Conservation (phyloP, 306 rosid species). For the Cucurbita moschata region DNA sequence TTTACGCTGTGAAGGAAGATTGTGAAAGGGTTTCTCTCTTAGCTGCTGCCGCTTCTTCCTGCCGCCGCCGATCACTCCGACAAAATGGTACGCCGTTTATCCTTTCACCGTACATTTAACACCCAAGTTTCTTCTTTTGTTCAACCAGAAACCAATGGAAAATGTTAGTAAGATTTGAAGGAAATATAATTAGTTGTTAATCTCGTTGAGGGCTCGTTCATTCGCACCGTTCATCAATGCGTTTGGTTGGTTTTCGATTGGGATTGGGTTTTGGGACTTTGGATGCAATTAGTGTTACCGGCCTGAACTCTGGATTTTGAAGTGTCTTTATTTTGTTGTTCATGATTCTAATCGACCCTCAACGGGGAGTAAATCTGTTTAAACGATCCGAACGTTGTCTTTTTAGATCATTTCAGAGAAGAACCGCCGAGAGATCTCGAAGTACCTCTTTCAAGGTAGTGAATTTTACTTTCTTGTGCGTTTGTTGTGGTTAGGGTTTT, state of each 20-base stretch:
- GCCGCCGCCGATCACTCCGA: not conserved
- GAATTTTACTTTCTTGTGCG: not conserved
- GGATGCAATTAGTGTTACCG: not conserved
- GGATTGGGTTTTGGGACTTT: not conserved
- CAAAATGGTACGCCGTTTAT: not conserved
- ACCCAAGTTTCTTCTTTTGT: not conserved
- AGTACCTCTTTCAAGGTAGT: slow-evolving; percentile 45
- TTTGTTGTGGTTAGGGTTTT: not conserved
- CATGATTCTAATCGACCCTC: not conserved
- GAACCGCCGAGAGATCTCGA: slow-evolving; percentile 43
- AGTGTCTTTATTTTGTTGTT: not conserved
- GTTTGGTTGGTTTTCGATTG: not conserved
- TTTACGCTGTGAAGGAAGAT: slow-evolving; percentile 3
- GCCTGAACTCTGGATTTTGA: not conserved
- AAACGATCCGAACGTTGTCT: not conserved
- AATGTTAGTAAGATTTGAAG: not conserved
- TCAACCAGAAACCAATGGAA: not conserved
- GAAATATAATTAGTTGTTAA: not conserved
- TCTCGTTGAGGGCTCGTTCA: not conserved
- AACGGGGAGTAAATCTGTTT: not conserved
- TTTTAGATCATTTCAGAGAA: slow-evolving; percentile 37
- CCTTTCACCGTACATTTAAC: not conserved
- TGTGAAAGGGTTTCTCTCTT: not conserved
- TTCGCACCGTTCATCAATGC: not conserved
- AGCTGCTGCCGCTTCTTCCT: not conserved